Base-by-base conservation (phyloP, 2,329 filamentous ascomycete species). In the Pseudogymnoascus destructans region DNA sequence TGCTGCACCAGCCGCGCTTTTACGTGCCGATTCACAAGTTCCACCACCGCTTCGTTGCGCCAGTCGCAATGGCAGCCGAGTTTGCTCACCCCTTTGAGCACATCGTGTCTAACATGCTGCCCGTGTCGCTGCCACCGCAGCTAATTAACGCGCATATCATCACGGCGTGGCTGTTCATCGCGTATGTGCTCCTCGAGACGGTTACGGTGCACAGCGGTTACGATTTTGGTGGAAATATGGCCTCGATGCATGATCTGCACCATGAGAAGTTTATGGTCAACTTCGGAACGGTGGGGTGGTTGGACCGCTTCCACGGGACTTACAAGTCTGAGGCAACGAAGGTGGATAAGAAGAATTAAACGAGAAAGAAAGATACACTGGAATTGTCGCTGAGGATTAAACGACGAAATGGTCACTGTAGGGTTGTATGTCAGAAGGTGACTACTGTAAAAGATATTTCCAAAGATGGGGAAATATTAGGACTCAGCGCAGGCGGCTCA, bases 51-150 rank as follows among this genome's bases (percentile, higher is more conserved):
- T 82, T 80, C 69, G 77, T 74, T 0, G 77, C 79, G 1, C 79
- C 79, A 0, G 74, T 82, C 2, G 75, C 77, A 0, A 70, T 81
- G 4, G 73, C 79, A 0, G 77, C 79, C 1, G 76, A 81, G 62
- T 82, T 79, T 62, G 77, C 78, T 0, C 79, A 81, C 62, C 78
- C 78, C 0, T 59, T 77, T n/a, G 79, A 82, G 67, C 77, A 81
- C 63, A 60, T 82, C 2, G 59, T 79, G 9, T 76, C 78, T 13
- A 81, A 81, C 61, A 71, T 73, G 5, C 65, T 80, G 21, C 79
- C 79, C 0, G 74, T 81, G 2, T 71, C 70, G 1, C 65, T 80
- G 30, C 78, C 78, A 7, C 74, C 77, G 2, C 61, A 75, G 61
- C 54, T 79, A 1, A 63, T 80, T 11, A 60, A 67, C 3, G 68